Evolutionary conservation across 441 rosid genomes (phyloP).

Genomic region (Metrosideros polymorpha): DNA sequence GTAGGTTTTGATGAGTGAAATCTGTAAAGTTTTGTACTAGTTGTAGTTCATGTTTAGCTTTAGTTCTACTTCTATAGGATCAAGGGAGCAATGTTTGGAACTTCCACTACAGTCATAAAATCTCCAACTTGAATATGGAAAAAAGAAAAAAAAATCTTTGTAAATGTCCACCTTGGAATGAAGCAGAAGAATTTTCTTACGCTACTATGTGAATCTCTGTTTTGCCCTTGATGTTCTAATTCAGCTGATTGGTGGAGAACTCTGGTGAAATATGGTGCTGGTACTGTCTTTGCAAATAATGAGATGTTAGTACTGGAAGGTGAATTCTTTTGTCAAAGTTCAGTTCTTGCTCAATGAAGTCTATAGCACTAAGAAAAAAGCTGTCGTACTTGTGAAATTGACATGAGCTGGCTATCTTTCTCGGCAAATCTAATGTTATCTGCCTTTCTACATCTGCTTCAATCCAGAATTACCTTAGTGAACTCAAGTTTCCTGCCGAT

Average conservation of each 20-base stretch:
- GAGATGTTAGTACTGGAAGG: not conserved
- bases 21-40: conserved; percentile 16
- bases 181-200: not conserved
- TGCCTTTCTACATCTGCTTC: not conserved
- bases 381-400: not conserved
- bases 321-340: not conserved
- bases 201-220: not conserved
- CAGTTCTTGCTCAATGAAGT: not conserved
- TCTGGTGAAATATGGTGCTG: not conserved
- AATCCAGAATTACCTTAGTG: not conserved
- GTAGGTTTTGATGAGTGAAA: not conserved
- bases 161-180: not conserved
- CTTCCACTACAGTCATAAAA: not conserved
- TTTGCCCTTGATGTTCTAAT: not conserved
- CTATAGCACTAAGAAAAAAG: not conserved
- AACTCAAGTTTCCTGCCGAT: not conserved
- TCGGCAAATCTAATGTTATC: not conserved
- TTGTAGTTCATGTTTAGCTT: not conserved
- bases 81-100: not conserved
- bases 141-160: not conserved
- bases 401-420: not conserved
- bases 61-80: not conserved
- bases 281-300: not conserved
- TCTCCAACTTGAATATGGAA: not conserved
- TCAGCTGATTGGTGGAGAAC: not conserved